Evolutionary conservation across 73 alveolate species (phyloP), one percentile per base, ranked within the genome.

Genomic region (Effrenium voratum): DNA sequence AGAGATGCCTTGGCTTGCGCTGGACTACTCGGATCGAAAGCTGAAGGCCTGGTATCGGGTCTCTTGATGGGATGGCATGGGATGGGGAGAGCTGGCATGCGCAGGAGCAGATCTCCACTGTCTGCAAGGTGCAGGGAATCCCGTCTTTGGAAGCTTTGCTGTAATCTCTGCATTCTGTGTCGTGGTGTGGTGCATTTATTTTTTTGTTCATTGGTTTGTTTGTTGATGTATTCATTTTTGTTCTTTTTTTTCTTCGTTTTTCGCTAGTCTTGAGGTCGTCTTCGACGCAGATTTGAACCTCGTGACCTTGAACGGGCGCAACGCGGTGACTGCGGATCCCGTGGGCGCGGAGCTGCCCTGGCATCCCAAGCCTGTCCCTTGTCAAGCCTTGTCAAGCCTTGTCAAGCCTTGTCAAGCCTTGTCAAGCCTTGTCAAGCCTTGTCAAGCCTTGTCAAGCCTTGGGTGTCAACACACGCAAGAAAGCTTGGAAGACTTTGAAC

Each of bases 1-100:
- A n/a, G 98, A 98, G 55, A 99, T 99, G 99, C 99, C 99, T 30
- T 99, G 99, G 99, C 93, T 99, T 57, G 99, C 99, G 38, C 68
- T 92, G 57, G 87, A 66, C 66, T 92, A 30, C 49, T 16, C 88
- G 2, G 98, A 91, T 6, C 59, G 95, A 34, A 32, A 60, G 66
- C 28, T 87, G 77, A 87, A 87, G 94, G 94, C 15, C n/a, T 38
- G 73, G 49, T 38, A 10, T 30, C 0, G 63, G 13, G 45, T 19
- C 47, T 26, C n/a, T n/a, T n/a, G n/a, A n/a, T n/a, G n/a, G n/a
- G n/a, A n/a, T n/a, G n/a, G n/a, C n/a, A n/a, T n/a, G n/a, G n/a
- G n/a, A n/a, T n/a, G n/a, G n/a, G n/a, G n/a, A n/a, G n/a, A n/a
- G n/a, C n/a, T n/a, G n/a, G n/a, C n/a, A n/a, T n/a, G 36, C 34